These are phyloP conservation scores for Cutaneotrichosporon daszewskae DNA, from an alignment of 1,284 basidiomycete species.

Conservation along the genomic window DNA sequence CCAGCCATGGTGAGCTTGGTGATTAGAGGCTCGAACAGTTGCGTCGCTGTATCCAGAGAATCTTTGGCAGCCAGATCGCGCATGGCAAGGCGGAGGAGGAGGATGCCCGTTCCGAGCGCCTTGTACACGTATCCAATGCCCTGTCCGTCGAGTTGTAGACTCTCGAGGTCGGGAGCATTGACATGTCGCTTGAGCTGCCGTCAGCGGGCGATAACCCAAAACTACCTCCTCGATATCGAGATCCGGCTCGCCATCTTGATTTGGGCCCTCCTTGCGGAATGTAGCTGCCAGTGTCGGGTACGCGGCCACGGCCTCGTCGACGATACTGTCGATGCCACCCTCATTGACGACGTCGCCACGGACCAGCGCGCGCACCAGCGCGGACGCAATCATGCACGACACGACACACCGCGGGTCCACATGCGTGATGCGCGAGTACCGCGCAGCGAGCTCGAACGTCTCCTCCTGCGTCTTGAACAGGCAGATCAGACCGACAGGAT, in stretches of 20 bases:
- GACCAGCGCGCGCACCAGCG: constrained; percentile 10
- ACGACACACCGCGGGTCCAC: constrained; percentile 13
- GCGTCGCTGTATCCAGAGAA: too few relatives aligned
- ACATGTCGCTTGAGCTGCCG: constrained; percentile 5
- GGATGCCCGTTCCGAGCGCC: constrained; percentile 6
- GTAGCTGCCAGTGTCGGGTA: too few relatives aligned
- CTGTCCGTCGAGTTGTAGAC: constrained; percentile 8
- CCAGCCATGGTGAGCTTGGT: constrained; percentile 8
- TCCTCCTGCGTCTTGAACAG: not conserved
- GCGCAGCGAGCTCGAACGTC: constrained; percentile 9
- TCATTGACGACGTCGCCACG: constrained; percentile 1
- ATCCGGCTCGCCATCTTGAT: not conserved
- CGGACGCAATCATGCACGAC: constrained; percentile 12
- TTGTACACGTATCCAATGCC: constrained; percentile 18
- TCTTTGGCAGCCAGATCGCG: not conserved
- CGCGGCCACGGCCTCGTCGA: not conserved
- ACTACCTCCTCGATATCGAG: constrained; percentile 10
- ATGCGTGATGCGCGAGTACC: constrained; percentile 8
- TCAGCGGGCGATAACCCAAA: not conserved
- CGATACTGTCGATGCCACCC: constrained; percentile 1
- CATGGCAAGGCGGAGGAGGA: constrained; percentile 9
- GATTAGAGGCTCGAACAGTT: constrained; percentile 12
- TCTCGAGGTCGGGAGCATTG: not conserved
- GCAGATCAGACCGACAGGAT: constrained; percentile 8
- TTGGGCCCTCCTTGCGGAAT: constrained; percentile 1